Evolutionary conservation across 139 green algal genomes (phyloP).

Genomic region (Pleodorina starrii): DNA sequence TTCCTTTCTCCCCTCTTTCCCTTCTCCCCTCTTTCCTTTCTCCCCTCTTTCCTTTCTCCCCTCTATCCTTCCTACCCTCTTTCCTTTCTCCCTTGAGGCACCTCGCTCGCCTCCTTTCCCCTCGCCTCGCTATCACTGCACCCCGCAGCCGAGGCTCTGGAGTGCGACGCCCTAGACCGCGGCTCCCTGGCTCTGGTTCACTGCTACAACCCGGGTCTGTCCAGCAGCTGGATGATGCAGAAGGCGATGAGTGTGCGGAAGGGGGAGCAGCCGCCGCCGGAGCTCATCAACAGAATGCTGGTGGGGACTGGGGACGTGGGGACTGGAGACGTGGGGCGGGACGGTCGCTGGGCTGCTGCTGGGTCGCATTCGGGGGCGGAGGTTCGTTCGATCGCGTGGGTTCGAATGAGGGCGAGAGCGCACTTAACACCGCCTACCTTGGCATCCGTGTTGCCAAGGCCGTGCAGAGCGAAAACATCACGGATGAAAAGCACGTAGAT

Average conservation of each 20-base stretch:
- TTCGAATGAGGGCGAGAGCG: too few relatives aligned
- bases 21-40: neutral
- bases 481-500: too few relatives aligned
- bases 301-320: neutral
- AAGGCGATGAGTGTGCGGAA: conserved; percentile 85
- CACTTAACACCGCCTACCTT: too few relatives aligned
- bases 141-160: conserved; percentile 47
- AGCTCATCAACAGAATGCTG: conserved; percentile 89
- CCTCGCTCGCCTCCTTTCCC: neutral
- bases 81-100: neutral
- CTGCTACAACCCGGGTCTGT: conserved; percentile 81
- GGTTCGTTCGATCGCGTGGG: too few relatives aligned
- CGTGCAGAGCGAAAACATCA: too few relatives aligned
- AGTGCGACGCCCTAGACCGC: conserved; percentile 57
- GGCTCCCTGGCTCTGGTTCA: conserved; percentile 74
- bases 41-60: neutral
- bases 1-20: neutral
- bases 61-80: neutral
- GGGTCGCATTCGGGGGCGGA: too few relatives aligned
- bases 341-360: too few relatives aligned
- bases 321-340: too few relatives aligned
- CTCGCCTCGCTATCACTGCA: neutral
- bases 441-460: too few relatives aligned
- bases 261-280: conserved; percentile 11
- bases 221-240: conserved; percentile 89